Percentiles rank a stretch among this genome's conserved stretches.
phyloP scores from a whole-genome alignment of 148 eudicot genomes.

The Rhododendron ferrugineum region DNA sequence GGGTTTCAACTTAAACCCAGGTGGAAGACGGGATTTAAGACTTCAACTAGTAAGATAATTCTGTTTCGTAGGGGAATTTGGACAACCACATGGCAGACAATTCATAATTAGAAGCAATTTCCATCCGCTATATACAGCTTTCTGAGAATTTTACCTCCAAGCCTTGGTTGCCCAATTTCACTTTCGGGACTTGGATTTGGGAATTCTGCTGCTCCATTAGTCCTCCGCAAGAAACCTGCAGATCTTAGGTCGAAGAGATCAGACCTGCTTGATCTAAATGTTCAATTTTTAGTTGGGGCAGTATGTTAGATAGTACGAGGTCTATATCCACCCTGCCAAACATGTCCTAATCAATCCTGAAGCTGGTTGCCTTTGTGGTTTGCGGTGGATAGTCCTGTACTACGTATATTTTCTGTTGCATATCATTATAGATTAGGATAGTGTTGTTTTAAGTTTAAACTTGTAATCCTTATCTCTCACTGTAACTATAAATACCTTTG shows the following conservation, averaged over 20 bases:
- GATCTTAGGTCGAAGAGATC: not conserved
- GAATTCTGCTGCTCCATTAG: conserved; percentile 11
- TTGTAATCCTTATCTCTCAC: no score
- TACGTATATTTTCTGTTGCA: no score
- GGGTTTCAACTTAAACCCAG: not conserved
- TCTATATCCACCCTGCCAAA: no score
- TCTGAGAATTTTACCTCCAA: conserved; percentile 23
- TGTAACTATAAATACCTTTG: no score
- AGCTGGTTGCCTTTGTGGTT: no score
- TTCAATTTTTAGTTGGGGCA: no score
- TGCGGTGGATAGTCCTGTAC: no score
- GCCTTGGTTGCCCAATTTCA: conserved; percentile 31
- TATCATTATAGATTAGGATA: no score
- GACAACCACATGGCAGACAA: not conserved
- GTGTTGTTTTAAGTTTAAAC: no score
- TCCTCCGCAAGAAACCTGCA: not conserved
- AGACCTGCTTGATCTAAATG: no score
- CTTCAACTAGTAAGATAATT: not conserved
- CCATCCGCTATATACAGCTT: not conserved
- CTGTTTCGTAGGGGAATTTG: not conserved
- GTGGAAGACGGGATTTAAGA: not conserved
- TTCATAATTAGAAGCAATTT: not conserved
- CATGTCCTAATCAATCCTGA: no score
- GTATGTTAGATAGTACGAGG: no score
- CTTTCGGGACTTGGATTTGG: conserved; percentile 24